Base-by-base conservation (phyloP, 2,329 filamentous ascomycete species). In the Epichloe gansuensis region DNA sequence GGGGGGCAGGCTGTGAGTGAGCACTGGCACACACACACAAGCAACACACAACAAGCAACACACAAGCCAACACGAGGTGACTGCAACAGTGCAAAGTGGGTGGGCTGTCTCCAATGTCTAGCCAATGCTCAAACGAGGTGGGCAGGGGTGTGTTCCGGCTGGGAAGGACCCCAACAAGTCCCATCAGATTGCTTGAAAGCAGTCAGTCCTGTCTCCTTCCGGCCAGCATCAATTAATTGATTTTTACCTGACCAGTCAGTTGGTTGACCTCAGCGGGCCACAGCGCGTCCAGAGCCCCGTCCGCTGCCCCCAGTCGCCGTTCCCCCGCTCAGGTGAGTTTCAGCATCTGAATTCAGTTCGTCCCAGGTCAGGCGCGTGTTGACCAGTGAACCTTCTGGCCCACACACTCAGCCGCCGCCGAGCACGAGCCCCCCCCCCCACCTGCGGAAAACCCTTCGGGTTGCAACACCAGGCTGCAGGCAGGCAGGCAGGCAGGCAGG, bases 91-190 rank as follows among this genome's bases (percentile, higher is more conserved):
- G 17, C 17, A 21, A 21, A 21, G 17, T 21, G 17, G 17, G 17
- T 21, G 17, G 17, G 17, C 17, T 21, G 17, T 21, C 17, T 21
- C 17, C 17, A 21, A 21, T 21, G 17, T 21, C 17, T 21, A 21
- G 17, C 17, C 17, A 21, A 21, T 21, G 17, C 17, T 21, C 17
- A 21, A 21, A 21, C 17, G 2, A 21, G 17, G 17, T 21, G 17
- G 17, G 17, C 17, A 52, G 35, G 51, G 51, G 41, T 46, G 31
- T 46, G 47, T 46, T 48, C 45, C 47, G 40, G 51, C 47, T 31
- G 35, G 5, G 15, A 44, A 38, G 15, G 40, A 27, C 4, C 27
- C 23, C 47, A 17, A 17, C 9, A 38, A 38, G 46, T 11, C 47
- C 35, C 25, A n/a, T 15, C 36, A n/a, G 42, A 27, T 15, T n/a